Conservation (phyloP, 495 filamentous ascomycete species). For the Penicillium antarcticum region DNA sequence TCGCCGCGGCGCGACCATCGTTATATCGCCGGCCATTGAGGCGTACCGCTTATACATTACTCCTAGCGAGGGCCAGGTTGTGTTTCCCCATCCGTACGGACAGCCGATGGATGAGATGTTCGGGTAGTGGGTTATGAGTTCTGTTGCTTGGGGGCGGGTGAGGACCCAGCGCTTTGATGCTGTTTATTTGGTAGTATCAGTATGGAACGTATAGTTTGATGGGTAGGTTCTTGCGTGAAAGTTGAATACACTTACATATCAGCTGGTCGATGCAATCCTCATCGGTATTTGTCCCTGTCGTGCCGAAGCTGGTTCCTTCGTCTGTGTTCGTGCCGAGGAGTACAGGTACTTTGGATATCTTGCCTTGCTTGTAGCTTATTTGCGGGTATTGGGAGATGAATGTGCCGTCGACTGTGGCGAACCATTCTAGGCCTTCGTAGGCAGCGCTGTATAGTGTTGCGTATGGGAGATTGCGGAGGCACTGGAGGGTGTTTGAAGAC, state of each 20-base stretch:
- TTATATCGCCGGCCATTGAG: slow-evolving; percentile 52
- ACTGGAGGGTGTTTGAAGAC: slow-evolving; percentile 55
- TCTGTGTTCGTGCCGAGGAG: slow-evolving; percentile 47
- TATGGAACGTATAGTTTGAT: neutral
- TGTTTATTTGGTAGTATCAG: slow-evolving; percentile 3
- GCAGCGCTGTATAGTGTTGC: slow-evolving; percentile 53
- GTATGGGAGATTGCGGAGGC: slow-evolving; percentile 59
- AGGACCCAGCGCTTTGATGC: slow-evolving; percentile 39
- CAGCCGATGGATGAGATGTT: slow-evolving; percentile 42
- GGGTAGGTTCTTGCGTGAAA: no score
- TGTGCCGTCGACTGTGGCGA: slow-evolving; percentile 47
- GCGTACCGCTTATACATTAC: slow-evolving; percentile 50
- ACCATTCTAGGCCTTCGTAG: slow-evolving; percentile 35
- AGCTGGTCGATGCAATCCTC: slow-evolving; percentile 42
- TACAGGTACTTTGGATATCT: slow-evolving; percentile 42
- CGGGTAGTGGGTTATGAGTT: slow-evolving; percentile 35
- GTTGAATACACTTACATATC: slow-evolving; percentile 21
- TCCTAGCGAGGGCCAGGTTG: slow-evolving; percentile 39
- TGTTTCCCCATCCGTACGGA: slow-evolving; percentile 50
- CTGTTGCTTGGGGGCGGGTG: slow-evolving; percentile 23
- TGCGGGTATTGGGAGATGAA: slow-evolving; percentile 46
- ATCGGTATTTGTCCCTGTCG: slow-evolving; percentile 40
- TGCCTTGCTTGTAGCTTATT: slow-evolving; percentile 29
- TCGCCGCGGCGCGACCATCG: slow-evolving; percentile 54
- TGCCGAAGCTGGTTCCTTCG: slow-evolving; percentile 48